Evolutionary conservation across 805 yeast genomes (phyloP).

Genomic region (Barnettozyma californica): DNA sequence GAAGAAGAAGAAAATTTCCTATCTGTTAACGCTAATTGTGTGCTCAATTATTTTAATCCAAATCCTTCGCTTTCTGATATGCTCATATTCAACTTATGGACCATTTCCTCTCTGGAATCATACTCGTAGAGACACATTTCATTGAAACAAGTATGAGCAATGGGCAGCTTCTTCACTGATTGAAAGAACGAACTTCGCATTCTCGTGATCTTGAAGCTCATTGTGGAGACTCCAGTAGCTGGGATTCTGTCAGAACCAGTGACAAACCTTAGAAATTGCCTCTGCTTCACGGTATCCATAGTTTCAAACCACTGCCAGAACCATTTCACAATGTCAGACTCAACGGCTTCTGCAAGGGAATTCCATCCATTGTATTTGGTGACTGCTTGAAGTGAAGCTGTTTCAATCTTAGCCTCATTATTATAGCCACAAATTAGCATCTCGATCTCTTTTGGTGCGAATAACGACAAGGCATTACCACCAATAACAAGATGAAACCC

Average conservation of each 20-base stretch:
- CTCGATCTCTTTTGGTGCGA: conserved; percentile 79
- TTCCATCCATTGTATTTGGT: conserved; percentile 72
- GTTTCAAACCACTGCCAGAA: conserved; percentile 76
- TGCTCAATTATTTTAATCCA: conserved; percentile 51
- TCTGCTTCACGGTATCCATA: conserved; percentile 44
- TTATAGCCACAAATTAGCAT: conserved; percentile 66
- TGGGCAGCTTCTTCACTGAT: conserved; percentile 50
- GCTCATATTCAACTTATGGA: conserved; percentile 58
- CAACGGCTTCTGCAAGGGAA: conserved; percentile 30
- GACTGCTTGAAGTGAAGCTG: conserved; percentile 58
- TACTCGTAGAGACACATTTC: conserved; percentile 78
- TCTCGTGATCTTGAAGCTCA: conserved; percentile 66
- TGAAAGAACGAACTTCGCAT: conserved; percentile 27
- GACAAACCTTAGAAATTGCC: conserved; percentile 63
- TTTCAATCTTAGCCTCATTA: conserved; percentile 58
- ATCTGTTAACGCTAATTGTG: no score
- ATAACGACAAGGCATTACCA: conserved; percentile 73
- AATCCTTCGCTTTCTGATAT: conserved; percentile 81
- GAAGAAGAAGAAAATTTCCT: no score
- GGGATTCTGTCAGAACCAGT: conserved; percentile 93
- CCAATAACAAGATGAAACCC: conserved; percentile 80
- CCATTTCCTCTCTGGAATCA: conserved; percentile 45
- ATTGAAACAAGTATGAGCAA: conserved; percentile 93
- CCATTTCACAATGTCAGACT: conserved; percentile 55
- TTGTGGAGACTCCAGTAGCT: conserved; percentile 80